A percentile compares a stretch with the other conserved stretches of the same genome.
phyloP scores from a whole-genome alignment of 768 basidiomycete genomes.

The Amanita rubescens region DNA sequence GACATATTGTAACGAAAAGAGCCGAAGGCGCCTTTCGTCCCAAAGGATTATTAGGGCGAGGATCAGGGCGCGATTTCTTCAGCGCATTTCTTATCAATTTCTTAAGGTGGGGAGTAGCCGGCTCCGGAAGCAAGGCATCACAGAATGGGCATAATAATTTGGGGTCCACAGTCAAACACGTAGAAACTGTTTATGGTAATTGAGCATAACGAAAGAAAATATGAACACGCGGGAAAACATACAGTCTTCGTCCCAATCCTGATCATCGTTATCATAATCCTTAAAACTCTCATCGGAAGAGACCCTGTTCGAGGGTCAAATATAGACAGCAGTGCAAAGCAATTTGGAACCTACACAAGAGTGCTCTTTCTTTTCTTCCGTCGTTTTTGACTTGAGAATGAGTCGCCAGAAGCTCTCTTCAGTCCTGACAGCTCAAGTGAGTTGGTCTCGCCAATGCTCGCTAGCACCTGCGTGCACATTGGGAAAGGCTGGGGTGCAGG shows the following conservation, averaged over 20 bases:
- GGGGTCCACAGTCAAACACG: constrained; percentile 50
- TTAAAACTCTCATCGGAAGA: background rate
- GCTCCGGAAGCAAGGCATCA: constrained; percentile 57
- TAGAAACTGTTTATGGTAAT: constrained; percentile 34
- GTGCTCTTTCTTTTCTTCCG: background rate
- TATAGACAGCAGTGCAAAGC: background rate
- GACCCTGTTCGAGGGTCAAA: background rate
- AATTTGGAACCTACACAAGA: background rate
- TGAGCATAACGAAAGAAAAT: background rate
- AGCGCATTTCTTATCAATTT: constrained; percentile 44
- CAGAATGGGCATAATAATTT: constrained; percentile 74
- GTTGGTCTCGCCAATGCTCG: constrained; percentile 22
- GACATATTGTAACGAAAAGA: constrained; percentile 61
- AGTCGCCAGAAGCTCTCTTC: constrained; percentile 1
- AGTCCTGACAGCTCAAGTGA: constrained; percentile 9
- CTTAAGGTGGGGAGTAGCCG: constrained; percentile 52
- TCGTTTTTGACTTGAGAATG: background rate
- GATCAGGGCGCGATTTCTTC: constrained; percentile 49
- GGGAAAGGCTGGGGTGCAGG: constrained; percentile 21
- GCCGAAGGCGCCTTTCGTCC: constrained; percentile 52
- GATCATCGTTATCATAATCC: background rate
- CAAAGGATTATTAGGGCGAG: constrained; percentile 60
- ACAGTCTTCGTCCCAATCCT: constrained; percentile 28
- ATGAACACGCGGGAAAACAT: constrained; percentile 13
- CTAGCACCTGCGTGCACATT: constrained; percentile 39